Percentiles rank a stretch among this genome's conserved stretches.
These are phyloP conservation scores for Halophytophthora batemanensis DNA, from an alignment of 352 stramenopile species.

Conservation along the genomic window DNA sequence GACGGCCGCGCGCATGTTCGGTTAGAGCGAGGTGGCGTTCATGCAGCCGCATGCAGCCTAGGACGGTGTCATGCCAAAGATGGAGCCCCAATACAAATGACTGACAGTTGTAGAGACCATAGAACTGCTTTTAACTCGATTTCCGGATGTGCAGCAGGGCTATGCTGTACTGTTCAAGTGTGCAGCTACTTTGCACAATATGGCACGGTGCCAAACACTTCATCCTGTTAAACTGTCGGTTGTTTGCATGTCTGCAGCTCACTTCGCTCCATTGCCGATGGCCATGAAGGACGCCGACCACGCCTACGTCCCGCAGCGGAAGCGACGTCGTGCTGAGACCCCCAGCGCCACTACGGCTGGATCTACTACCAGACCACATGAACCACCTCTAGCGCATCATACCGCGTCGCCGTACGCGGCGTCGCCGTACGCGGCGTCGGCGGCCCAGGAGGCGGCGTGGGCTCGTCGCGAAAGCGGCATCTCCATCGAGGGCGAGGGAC, in stretches of 20 bases:
- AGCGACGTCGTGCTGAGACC: conserved; percentile 27
- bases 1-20: conserved; percentile 85
- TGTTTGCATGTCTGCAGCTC: neutral
- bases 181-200: too few species aligned
- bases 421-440: conserved; percentile 1
- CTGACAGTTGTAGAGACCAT: too few species aligned
- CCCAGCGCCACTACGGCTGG: neutral
- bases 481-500: conserved; percentile 24
- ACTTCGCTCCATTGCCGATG: conserved; percentile 3
- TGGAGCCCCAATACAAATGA: too few species aligned
- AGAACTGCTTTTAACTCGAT: too few species aligned
- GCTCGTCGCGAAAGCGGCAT: conserved; percentile 54
- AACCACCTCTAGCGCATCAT: neutral
- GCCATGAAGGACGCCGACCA: conserved; percentile 4
- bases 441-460: conserved; percentile 43
- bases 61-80: too few species aligned
- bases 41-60: too few species aligned
- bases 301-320: conserved; percentile 41
- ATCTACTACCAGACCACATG: neutral
- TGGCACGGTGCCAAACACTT: too few species aligned
- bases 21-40: too few species aligned
- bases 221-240: conserved; percentile 5
- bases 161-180: too few species aligned
- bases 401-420: neutral
- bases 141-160: too few species aligned